Conservation (phyloP, 2,329 filamentous ascomycete genomes). For the Coleophoma cylindrospora region DNA sequence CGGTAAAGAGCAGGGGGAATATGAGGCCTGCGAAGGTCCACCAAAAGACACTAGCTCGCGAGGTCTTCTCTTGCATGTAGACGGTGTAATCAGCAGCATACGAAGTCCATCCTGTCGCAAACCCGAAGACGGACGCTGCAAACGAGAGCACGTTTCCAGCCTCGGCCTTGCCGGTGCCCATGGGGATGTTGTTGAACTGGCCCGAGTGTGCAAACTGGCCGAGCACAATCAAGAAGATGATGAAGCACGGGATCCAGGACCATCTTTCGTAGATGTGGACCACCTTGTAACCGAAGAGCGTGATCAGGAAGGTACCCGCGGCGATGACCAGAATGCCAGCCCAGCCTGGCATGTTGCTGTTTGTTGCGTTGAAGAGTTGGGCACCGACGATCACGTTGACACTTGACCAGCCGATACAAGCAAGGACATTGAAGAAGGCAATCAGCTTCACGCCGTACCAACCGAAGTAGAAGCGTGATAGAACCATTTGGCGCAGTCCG, state of each 20-base stretch:
- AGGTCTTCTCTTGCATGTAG: constrained; percentile 63
- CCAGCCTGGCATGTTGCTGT: constrained; percentile 61
- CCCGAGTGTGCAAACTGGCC: constrained; percentile 64
- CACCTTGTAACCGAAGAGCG: constrained; percentile 70
- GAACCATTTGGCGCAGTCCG: constrained; percentile 73
- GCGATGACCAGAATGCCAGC: constrained; percentile 74
- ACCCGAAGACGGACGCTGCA: constrained; percentile 61
- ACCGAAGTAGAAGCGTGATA: constrained; percentile 75
- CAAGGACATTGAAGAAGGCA: constrained; percentile 65
- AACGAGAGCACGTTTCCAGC: constrained; percentile 60
- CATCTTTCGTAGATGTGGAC: constrained; percentile 75
- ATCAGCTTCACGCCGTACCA: constrained; percentile 67
- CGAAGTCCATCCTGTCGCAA: constrained; percentile 68
- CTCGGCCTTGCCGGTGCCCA: constrained; percentile 52
- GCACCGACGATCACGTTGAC: constrained; percentile 79
- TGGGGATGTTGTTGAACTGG: constrained; percentile 56
- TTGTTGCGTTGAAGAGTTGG: constrained; percentile 71
- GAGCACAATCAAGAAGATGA: constrained; percentile 68
- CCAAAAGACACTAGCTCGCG: constrained; percentile 58
- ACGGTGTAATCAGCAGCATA: constrained; percentile 77
- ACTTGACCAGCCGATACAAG: constrained; percentile 70
- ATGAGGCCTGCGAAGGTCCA: constrained; percentile 67
- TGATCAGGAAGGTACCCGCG: constrained; percentile 60
- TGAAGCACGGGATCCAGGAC: constrained; percentile 67
- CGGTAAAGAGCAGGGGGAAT: constrained; percentile 66